A percentile compares a stretch with the other conserved stretches of the same genome.
Conservation (phyloP, 306 rosid species). For the Glycine latifolia region DNA sequence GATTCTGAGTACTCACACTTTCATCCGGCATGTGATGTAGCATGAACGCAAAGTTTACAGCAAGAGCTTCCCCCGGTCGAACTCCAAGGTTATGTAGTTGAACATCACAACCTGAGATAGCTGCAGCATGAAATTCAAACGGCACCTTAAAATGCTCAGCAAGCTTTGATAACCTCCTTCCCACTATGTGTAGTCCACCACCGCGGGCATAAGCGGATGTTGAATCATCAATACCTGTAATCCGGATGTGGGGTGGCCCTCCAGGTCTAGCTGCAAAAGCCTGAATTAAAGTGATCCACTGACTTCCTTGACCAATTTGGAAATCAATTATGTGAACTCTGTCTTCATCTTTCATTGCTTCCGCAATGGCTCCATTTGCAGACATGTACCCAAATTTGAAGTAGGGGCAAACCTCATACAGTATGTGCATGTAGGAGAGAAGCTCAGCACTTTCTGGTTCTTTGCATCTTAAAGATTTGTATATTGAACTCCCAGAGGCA, state of each 20-base stretch:
- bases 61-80: constrained; percentile 77
- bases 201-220: constrained; percentile 93
- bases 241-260: constrained; percentile 94
- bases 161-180: constrained; percentile 75
- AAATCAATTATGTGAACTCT: constrained; percentile 94
- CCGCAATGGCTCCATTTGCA: constrained; percentile 98
- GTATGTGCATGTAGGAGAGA: constrained; percentile 88
- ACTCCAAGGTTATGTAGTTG: constrained; percentile 67
- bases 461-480: constrained; percentile 78
- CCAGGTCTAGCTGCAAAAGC: constrained; percentile 99
- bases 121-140: constrained; percentile 83
- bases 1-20: constrained; percentile 90
- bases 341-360: constrained; percentile 89
- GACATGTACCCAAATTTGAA: constrained; percentile 98
- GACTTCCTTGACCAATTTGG: constrained; percentile 93
- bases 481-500: constrained; percentile 80
- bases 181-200: constrained; percentile 83
- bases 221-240: constrained; percentile 89
- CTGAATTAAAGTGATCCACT: constrained; percentile 92
- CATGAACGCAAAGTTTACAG: constrained; percentile 92
- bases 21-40: constrained; percentile 97
- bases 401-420: constrained; percentile 91
- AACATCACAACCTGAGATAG: constrained; percentile 76
- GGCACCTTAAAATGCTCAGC: constrained; percentile 82
- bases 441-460: constrained; percentile 83